A percentile compares a stretch with the other conserved stretches of the same genome.
phyloP scores from a whole-genome alignment of 495 filamentous ascomycete genomes.

The Collariella sp. region DNA sequence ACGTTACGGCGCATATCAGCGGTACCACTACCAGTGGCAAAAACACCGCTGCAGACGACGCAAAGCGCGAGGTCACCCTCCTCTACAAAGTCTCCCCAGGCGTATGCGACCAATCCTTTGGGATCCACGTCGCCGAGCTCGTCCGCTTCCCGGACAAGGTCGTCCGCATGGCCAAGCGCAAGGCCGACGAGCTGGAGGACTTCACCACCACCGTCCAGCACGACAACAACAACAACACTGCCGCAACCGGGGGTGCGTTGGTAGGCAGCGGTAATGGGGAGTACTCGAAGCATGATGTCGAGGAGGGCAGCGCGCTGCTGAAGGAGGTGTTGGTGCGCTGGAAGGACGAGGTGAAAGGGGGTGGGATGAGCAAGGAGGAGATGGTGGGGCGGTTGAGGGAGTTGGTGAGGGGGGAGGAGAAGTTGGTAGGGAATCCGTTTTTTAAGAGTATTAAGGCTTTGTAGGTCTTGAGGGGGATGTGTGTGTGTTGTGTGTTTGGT shows the following conservation, averaged over 20 bases:
- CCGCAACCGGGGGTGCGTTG: slow-evolving; percentile 9
- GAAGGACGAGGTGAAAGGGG: slow-evolving; percentile 69
- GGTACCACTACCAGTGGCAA: slow-evolving; percentile 36
- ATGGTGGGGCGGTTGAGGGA: slow-evolving; percentile 73
- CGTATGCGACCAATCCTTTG: slow-evolving; percentile 93
- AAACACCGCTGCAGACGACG: slow-evolving; percentile 13
- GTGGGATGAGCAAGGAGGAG: slow-evolving; percentile 60
- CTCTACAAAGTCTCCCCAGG: slow-evolving; percentile 94
- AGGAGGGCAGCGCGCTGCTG: slow-evolving; percentile 78
- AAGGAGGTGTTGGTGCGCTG: slow-evolving; percentile 80
- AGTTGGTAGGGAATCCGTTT: slow-evolving; percentile 73
- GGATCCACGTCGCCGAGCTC: slow-evolving; percentile 96
- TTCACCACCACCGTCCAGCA: slow-evolving; percentile 70
- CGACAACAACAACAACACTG: slow-evolving; percentile 47
- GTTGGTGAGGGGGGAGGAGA: slow-evolving; percentile 61
- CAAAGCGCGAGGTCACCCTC: slow-evolving; percentile 81
- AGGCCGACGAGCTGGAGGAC: slow-evolving; percentile 96
- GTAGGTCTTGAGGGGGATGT: slow-evolving; percentile 26
- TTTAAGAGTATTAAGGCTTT: slow-evolving; percentile 81
- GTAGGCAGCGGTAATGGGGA: slow-evolving; percentile 41
- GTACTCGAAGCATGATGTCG: slow-evolving; percentile 76
- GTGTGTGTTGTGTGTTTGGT: no score
- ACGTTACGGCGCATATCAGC: slow-evolving; percentile 91
- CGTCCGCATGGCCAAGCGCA: slow-evolving; percentile 95
- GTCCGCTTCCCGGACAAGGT: slow-evolving; percentile 98